Evolutionary conservation across 2,329 filamentous ascomycete species (phyloP).

Genomic region (Fusarium sp.): DNA sequence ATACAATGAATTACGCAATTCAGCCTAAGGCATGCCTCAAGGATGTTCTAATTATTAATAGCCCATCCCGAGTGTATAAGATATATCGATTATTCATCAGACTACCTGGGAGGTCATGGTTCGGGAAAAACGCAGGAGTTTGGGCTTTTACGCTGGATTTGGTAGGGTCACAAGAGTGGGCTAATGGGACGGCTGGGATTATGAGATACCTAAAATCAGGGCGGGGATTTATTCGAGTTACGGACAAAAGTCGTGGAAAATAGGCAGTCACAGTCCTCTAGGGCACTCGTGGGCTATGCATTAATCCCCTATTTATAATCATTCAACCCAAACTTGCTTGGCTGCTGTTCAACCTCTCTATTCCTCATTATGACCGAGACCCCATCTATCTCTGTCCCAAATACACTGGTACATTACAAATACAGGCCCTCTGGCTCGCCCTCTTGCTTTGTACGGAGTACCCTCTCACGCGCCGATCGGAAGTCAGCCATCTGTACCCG

Average conservation of each 20-base stretch:
- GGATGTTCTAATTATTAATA: too few relatives aligned
- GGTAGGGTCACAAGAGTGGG: background rate
- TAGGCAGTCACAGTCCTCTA: slow-evolving; percentile 7
- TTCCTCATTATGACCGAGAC: slow-evolving; percentile 42
- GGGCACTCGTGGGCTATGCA: slow-evolving; percentile 9
- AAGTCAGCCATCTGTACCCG: slow-evolving; percentile 99
- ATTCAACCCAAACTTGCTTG: slow-evolving; percentile 5
- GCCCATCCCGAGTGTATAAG: too few relatives aligned
- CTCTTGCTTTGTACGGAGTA: slow-evolving; percentile 98
- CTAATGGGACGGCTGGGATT: background rate
- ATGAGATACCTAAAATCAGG: background rate
- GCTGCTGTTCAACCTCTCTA: slow-evolving; percentile 39
- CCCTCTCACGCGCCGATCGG: slow-evolving; percentile 89
- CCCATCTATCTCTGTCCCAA: slow-evolving; percentile 43
- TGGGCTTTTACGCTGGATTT: background rate
- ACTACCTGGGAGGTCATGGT: background rate
- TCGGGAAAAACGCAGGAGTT: slow-evolving; percentile 4
- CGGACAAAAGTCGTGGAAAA: background rate
- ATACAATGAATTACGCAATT: too few relatives aligned
- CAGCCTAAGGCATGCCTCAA: too few relatives aligned
- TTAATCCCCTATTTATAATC: slow-evolving; percentile 1
- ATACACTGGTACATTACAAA: slow-evolving; percentile 74
- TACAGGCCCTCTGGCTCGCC: slow-evolving; percentile 98
- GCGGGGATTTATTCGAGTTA: slow-evolving; percentile 2
- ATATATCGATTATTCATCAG: slow-evolving; percentile 12